Conservation (phyloP, 129 eudicot species). For the Pulicaria dysenterica region DNA sequence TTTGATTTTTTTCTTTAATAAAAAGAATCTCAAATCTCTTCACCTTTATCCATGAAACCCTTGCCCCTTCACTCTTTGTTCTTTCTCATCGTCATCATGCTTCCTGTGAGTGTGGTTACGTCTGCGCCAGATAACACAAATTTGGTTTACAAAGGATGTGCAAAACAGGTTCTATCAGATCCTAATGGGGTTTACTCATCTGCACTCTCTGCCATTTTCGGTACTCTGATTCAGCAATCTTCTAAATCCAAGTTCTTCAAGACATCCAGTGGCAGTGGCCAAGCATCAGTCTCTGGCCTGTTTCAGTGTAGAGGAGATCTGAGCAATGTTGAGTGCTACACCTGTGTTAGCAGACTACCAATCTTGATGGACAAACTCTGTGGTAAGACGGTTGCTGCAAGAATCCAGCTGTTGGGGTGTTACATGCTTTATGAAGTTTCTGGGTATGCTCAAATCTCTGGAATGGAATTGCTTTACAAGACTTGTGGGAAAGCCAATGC, state of each 20-base stretch:
- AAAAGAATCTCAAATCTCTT: background rate
- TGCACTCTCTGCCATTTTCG: slow-evolving; percentile 72
- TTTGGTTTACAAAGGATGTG: slow-evolving; percentile 89
- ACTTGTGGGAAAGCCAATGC: slow-evolving; percentile 59
- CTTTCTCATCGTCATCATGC: slow-evolving; percentile 18
- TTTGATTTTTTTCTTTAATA: background rate
- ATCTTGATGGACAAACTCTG: slow-evolving; percentile 77
- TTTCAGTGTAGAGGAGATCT: slow-evolving; percentile 92
- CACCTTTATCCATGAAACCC: slow-evolving; percentile 36
- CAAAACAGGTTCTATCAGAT: slow-evolving; percentile 70
- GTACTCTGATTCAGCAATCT: slow-evolving; percentile 70
- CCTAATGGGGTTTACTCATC: slow-evolving; percentile 77
- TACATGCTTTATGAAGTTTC: slow-evolving; percentile 78
- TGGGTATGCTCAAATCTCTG: slow-evolving; percentile 78
- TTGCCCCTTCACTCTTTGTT: background rate
- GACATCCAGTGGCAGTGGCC: slow-evolving; percentile 60
- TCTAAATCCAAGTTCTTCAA: slow-evolving; percentile 74
- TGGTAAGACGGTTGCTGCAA: slow-evolving; percentile 72
- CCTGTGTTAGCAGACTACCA: slow-evolving; percentile 70
- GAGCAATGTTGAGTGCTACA: slow-evolving; percentile 67
- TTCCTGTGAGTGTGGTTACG: slow-evolving; percentile 21
- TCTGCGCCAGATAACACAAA: slow-evolving; percentile 60
- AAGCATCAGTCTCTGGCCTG: slow-evolving; percentile 64
- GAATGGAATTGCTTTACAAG: slow-evolving; percentile 77
- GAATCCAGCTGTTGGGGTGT: slow-evolving; percentile 84